A percentile compares a stretch with the other conserved stretches of the same genome.
These are phyloP conservation scores for Mesotaenium endlicherianum DNA, from an alignment of 139 green algal genomes.

Conservation along the genomic window DNA sequence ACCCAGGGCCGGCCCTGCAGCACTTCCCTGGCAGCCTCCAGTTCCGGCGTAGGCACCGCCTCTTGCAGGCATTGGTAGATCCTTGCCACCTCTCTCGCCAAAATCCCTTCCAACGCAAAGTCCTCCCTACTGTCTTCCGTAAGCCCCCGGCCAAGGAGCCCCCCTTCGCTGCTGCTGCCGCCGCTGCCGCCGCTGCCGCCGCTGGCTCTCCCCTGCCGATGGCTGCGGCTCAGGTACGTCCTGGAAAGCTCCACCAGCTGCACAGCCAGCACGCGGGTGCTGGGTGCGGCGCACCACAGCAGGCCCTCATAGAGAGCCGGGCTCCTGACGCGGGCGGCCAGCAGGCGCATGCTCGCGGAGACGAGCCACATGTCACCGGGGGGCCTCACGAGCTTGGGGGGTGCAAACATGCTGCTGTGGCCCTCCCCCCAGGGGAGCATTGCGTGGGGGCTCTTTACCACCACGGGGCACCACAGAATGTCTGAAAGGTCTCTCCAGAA, in stretches of 20 bases:
- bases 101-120: no score
- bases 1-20: slow-evolving; percentile 41
- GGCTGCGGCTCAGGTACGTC: no score
- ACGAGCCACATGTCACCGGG: slow-evolving; percentile 61
- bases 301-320: slow-evolving; percentile 38
- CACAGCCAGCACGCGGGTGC: slow-evolving; percentile 54
- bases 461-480: slow-evolving; percentile 66
- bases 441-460: slow-evolving; percentile 50
- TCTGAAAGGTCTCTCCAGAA: slow-evolving; percentile 57
- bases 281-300: slow-evolving; percentile 59
- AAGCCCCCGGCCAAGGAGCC: no score
- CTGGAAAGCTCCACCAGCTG: slow-evolving; percentile 69
- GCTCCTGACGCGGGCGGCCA: slow-evolving; percentile 22
- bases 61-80: slow-evolving; percentile 31
- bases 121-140: no score
- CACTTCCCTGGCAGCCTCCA: slow-evolving; percentile 5
- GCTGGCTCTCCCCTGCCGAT: no score
- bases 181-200: no score
- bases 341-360: slow-evolving; percentile 56
- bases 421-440: slow-evolving; percentile 26
- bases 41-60: neutral
- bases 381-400: slow-evolving; percentile 51
- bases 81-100: neutral
- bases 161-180: no score
- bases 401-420: slow-evolving; percentile 29